Percentiles rank a stretch among this genome's conserved stretches.
Conservation (phyloP, 805 yeast species). For the Suhomyces tanzawaensis region DNA sequence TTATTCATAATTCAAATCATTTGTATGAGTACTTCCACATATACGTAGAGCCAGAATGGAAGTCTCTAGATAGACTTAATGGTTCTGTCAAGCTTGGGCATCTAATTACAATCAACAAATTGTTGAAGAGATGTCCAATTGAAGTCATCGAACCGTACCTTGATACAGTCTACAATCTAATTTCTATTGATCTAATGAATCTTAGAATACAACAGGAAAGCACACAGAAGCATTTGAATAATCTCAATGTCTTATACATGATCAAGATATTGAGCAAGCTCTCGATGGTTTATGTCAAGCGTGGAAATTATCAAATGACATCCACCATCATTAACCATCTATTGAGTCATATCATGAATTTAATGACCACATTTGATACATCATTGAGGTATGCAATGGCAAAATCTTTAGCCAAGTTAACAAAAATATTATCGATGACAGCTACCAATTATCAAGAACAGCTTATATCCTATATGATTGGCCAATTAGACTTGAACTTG, state of each 20-base stretch:
- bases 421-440: conserved; percentile 28
- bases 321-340: conserved; percentile 52
- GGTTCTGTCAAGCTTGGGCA: conserved; percentile 32
- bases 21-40: conserved; percentile 18
- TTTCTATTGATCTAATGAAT: conserved; percentile 16
- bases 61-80: conserved; percentile 2
- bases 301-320: conserved; percentile 34
- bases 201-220: conserved; percentile 11
- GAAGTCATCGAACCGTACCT: conserved; percentile 10
- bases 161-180: conserved; percentile 13
- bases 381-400: conserved; percentile 63
- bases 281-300: conserved; percentile 21
- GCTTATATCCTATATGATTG: conserved; percentile 31
- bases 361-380: conserved; percentile 46
- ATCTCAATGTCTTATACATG: conserved; percentile 23
- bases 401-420: conserved; percentile 57
- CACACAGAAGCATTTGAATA: conserved; percentile 8
- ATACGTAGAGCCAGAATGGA: conserved; percentile 19
- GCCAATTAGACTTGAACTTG: conserved; percentile 27
- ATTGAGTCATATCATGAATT: conserved; percentile 32
- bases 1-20: conserved; percentile 16
- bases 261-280: conserved; percentile 39
- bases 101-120: conserved; percentile 39
- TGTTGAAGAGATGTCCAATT: conserved; percentile 26
- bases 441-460: conserved; percentile 44